Percentiles rank a stretch among this genome's conserved stretches.
Conservation (phyloP, 371 early-diverging fungal species). For the Lichtheimia ornata region DNA sequence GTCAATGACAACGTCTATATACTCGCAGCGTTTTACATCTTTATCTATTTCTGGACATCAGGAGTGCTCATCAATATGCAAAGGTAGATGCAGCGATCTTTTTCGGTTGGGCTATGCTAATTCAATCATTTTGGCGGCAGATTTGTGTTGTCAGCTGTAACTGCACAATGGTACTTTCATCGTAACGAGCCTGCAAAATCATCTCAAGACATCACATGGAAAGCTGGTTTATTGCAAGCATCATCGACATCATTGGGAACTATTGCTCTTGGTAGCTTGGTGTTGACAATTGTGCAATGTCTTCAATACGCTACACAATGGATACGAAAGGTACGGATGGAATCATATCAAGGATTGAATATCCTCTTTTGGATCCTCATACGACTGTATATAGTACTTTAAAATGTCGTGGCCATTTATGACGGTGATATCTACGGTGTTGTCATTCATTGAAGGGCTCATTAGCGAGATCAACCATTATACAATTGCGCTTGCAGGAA, state of each 20-base stretch:
- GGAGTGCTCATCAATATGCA: slow-evolving; percentile 70
- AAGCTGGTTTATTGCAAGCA: slow-evolving; percentile 48
- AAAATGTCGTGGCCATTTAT: slow-evolving; percentile 31
- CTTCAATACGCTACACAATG: slow-evolving; percentile 46
- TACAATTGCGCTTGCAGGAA: slow-evolving; percentile 70
- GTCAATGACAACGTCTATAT: slow-evolving; percentile 57
- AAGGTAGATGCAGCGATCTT: slow-evolving; percentile 34
- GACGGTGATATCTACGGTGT: slow-evolving; percentile 21
- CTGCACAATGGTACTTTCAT: slow-evolving; percentile 80
- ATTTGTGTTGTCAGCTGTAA: slow-evolving; percentile 67
- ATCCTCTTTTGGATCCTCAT: background rate
- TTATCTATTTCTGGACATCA: slow-evolving; percentile 78
- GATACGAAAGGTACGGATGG: slow-evolving; percentile 51
- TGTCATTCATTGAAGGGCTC: slow-evolving; percentile 46
- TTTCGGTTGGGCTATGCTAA: background rate
- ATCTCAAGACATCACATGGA: slow-evolving; percentile 44
- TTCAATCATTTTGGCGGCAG: slow-evolving; percentile 22
- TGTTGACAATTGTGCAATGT: slow-evolving; percentile 64
- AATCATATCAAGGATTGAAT: background rate
- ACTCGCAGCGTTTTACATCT: slow-evolving; percentile 57
- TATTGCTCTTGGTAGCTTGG: slow-evolving; percentile 67
- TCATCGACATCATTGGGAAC: slow-evolving; percentile 71
- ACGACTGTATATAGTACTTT: slow-evolving; percentile 21
- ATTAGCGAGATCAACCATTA: slow-evolving; percentile 70
- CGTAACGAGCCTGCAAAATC: slow-evolving; percentile 48